These are phyloP conservation scores for Volvox carteri DNA, from an alignment of 163 green algal genomes.

Conservation along the genomic window DNA sequence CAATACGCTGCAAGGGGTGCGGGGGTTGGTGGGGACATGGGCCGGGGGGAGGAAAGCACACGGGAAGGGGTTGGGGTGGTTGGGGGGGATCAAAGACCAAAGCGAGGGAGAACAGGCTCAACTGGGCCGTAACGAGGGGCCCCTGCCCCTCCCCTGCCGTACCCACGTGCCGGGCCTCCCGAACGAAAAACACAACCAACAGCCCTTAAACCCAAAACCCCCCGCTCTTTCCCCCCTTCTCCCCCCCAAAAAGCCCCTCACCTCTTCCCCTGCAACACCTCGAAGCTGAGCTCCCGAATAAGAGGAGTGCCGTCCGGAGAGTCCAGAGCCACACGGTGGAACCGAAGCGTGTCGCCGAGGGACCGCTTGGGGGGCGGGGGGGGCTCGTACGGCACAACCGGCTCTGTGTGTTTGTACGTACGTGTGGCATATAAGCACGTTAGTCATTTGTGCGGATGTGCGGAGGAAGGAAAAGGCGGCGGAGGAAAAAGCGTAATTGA, in stretches of 20 bases:
- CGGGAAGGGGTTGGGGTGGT: not conserved
- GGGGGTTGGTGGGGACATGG: not conserved
- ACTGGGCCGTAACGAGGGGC: too few relatives aligned
- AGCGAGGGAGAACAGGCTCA: not conserved
- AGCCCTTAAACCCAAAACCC: constrained; percentile 27
- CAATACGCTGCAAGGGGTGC: constrained; percentile 76
- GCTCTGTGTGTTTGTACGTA: too few relatives aligned
- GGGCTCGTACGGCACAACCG: constrained; percentile 19
- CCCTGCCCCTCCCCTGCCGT: too few relatives aligned
- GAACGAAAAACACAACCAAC: too few relatives aligned
- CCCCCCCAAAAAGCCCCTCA: not conserved
- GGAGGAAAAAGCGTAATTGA: too few relatives aligned
- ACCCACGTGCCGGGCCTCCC: too few relatives aligned
- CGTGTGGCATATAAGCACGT: too few relatives aligned
- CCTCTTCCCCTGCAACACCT: constrained; percentile 73
- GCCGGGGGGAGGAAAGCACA: not conserved
- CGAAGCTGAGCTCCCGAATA: constrained; percentile 87
- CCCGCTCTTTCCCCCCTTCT: not conserved
- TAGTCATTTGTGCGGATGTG: too few relatives aligned
- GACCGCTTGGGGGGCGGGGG: constrained; percentile 63
- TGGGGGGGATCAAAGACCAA: not conserved
- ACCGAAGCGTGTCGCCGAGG: constrained; percentile 71
- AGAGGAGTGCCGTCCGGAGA: constrained; percentile 89
- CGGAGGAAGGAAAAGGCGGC: too few relatives aligned
- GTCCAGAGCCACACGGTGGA: constrained; percentile 84